Percentiles rank a stretch among this genome's conserved stretches.
Evolutionary conservation across 139 green algal species (phyloP).

Genomic region (Zygnema circumcarinatum): DNA sequence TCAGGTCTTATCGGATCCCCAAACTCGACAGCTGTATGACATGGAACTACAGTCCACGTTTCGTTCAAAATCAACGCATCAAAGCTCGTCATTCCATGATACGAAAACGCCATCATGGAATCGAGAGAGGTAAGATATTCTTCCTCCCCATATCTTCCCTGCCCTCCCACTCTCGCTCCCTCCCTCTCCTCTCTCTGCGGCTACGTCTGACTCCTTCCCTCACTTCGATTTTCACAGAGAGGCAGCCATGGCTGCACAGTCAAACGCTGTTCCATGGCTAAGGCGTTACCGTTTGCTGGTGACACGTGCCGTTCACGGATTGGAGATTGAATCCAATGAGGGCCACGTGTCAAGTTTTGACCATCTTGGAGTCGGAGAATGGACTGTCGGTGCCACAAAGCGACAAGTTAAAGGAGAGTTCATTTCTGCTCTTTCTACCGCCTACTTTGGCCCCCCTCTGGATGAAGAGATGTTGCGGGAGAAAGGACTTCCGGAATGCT

Average conservation of each 20-base stretch:
- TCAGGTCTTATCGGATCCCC: background rate
- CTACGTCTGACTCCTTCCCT: background rate
- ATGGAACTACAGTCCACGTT: background rate
- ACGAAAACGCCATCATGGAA: too few relatives aligned
- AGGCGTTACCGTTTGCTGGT: background rate
- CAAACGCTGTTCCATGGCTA: background rate
- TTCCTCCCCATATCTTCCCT: background rate
- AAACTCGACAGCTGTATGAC: background rate
- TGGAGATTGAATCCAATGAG: background rate
- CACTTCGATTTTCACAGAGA: background rate
- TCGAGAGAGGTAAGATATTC: background rate
- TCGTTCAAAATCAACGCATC: too few relatives aligned
- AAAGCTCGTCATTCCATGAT: too few relatives aligned
- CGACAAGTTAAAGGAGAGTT: background rate
- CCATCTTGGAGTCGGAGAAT: background rate
- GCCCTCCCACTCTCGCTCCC: background rate
- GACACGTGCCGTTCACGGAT: conserved; percentile 9
- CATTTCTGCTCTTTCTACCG: background rate
- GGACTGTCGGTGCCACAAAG: background rate
- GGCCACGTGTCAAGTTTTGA: background rate
- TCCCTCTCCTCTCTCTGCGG: background rate
- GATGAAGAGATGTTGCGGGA: background rate
- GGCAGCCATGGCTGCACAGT: background rate
- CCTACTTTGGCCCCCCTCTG: background rate
- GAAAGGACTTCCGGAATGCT: background rate